A percentile compares a stretch with the other conserved stretches of the same genome.
Conservation (phyloP, 2,329 filamentous ascomycete genomes). For the Diaporthe sp. region DNA sequence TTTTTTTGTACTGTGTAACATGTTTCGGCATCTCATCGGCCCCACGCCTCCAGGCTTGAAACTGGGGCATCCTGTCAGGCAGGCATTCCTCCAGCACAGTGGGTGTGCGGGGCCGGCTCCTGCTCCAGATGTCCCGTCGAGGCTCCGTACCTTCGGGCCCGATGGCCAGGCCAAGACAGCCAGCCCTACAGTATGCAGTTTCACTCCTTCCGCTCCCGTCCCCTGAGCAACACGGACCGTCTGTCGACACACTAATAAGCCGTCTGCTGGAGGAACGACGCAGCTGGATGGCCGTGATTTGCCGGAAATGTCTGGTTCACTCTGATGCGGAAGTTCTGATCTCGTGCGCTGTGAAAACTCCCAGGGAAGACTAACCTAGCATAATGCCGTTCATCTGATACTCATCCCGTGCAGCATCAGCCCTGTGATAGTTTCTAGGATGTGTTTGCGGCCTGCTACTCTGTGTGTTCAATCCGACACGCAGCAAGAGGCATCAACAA, state of each 20-base stretch:
- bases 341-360: not conserved
- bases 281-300: not conserved
- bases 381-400: not conserved
- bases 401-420: not conserved
- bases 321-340: not conserved
- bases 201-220: not conserved
- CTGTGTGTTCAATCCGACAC: not conserved
- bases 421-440: not conserved
- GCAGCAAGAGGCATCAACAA: not conserved
- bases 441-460: not conserved
- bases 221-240: not conserved
- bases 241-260: not conserved
- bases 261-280: too few relatives aligned
- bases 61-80: conserved; percentile 12
- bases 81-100: not conserved
- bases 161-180: not conserved
- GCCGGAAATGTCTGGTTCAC: not conserved
- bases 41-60: conserved; percentile 9
- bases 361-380: not conserved
- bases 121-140: not conserved
- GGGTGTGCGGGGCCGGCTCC: not conserved
- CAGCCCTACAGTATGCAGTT: conserved; percentile 1
- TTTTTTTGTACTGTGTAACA: conserved; percentile 30
- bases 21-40: conserved; percentile 18
- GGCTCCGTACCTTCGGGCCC: conserved; percentile 13